Evolutionary conservation across 2,329 filamentous ascomycete genomes (phyloP).

Genomic region (Claviceps africana): DNA sequence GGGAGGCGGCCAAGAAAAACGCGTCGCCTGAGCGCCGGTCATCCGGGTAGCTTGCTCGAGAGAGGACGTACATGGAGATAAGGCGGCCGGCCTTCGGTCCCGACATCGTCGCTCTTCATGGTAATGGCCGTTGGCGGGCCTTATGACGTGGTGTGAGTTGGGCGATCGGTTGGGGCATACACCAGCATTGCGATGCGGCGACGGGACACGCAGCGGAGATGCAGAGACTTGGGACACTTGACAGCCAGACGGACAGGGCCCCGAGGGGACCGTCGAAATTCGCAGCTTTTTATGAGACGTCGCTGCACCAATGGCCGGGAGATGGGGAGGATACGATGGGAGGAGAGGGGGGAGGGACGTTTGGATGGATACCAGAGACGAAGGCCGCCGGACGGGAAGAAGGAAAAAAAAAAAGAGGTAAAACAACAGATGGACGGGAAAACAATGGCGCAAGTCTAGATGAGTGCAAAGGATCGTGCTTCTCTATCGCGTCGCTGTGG

Average conservation of each 20-base stretch:
- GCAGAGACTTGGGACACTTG: conserved; percentile 3
- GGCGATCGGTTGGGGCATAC: conserved; percentile 14
- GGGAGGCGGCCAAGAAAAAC: background rate
- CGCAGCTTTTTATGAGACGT: background rate
- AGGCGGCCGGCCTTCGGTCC: conserved; percentile 29
- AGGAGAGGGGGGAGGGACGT: background rate
- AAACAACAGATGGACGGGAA: background rate
- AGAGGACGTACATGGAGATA: conserved; percentile 26
- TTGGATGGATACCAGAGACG: too few species aligned
- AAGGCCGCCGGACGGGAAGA: background rate
- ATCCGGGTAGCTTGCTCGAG: background rate
- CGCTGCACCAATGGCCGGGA: background rate
- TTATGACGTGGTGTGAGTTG: conserved; percentile 12
- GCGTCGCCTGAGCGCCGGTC: background rate
- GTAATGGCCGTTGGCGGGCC: conserved; percentile 14
- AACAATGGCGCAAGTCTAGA: background rate
- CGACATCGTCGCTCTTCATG: conserved; percentile 25
- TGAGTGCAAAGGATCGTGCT: conserved; percentile 2
- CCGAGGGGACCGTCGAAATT: background rate
- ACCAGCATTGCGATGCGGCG: conserved; percentile 20
- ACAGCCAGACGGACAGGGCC: conserved; percentile 6
- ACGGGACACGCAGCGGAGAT: conserved; percentile 6
- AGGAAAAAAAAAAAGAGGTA: background rate
- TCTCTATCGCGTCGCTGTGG: background rate
- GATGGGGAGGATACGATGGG: background rate